phyloP scores from a whole-genome alignment of 2,329 filamentous ascomycete genomes.

The Colletotrichum sp. region DNA sequence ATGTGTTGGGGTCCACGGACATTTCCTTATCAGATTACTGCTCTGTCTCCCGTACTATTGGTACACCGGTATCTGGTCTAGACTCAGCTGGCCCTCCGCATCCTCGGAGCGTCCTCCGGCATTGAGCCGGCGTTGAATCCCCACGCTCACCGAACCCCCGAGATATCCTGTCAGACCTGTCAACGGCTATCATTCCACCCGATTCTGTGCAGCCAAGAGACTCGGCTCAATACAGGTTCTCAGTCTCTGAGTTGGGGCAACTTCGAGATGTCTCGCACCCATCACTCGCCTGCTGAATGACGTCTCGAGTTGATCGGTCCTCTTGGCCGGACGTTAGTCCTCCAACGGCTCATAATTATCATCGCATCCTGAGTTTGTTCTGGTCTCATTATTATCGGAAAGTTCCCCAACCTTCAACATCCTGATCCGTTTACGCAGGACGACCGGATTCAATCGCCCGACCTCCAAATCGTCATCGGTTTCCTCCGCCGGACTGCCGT shows the following conservation, averaged over 20 bases:
- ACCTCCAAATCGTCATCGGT: neutral
- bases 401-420: neutral
- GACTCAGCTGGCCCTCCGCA: neutral
- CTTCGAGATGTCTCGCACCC: accelerated
- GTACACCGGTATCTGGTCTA: neutral
- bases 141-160: neutral
- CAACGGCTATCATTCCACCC: neutral
- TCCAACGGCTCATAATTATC: neutral
- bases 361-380: neutral
- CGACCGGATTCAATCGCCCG: neutral
- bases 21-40: neutral
- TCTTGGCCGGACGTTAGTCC: neutral
- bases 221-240: neutral
- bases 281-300: neutral
- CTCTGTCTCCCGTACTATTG: neutral
- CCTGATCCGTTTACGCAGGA: neutral
- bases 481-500: neutral
- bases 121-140: neutral
- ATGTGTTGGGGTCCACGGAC: neutral
- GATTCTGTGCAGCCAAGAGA: neutral
- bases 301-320: neutral
- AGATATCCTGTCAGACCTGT: neutral
- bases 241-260: neutral
- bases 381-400: neutral
- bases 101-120: neutral